Evolutionary conservation across 2,329 filamentous ascomycete genomes (phyloP).

Genomic region (Penicillium psychrosexuale): DNA sequence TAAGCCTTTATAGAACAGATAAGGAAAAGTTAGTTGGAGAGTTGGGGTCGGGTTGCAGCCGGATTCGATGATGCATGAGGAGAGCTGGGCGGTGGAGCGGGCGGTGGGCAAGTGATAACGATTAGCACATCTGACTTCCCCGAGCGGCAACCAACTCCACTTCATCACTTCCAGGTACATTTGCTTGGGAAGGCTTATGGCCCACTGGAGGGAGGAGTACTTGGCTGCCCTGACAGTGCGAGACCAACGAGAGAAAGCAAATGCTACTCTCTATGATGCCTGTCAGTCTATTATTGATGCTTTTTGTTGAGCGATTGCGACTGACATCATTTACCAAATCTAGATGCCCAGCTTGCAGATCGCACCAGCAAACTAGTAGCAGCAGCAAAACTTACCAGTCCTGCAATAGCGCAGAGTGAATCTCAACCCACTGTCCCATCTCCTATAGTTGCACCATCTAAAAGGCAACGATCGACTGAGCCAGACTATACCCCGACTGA

Average conservation of each 20-base stretch:
- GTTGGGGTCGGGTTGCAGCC: slow-evolving; percentile 29
- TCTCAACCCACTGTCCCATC: slow-evolving; percentile 26
- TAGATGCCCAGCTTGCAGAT: slow-evolving; percentile 65
- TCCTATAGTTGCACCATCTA: slow-evolving; percentile 28
- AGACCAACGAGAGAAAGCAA: slow-evolving; percentile 65
- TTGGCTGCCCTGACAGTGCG: slow-evolving; percentile 68
- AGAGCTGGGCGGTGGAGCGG: slow-evolving; percentile 30
- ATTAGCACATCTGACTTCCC: slow-evolving; percentile 20
- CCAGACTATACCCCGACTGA: slow-evolving; percentile 32
- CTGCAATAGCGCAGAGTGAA: slow-evolving; percentile 22
- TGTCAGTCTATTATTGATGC: slow-evolving; percentile 52
- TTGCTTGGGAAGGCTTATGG: slow-evolving; percentile 44
- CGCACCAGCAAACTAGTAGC: slow-evolving; percentile 57
- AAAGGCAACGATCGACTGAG: slow-evolving; percentile 23
- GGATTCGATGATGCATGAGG: slow-evolving; percentile 34
- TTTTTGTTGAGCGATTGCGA: slow-evolving; percentile 10
- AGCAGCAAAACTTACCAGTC: slow-evolving; percentile 21
- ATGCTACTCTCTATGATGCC: slow-evolving; percentile 68
- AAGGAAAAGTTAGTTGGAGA: slow-evolving; percentile 10
- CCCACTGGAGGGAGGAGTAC: slow-evolving; percentile 80
- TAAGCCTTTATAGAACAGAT: slow-evolving; percentile 1
- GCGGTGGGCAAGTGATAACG: slow-evolving; percentile 23
- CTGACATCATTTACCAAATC: slow-evolving; percentile 21
- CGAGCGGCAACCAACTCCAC: slow-evolving; percentile 17
- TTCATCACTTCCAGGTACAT: slow-evolving; percentile 15